phyloP scores from a whole-genome alignment of 169 alveolate genomes.

The Eimeria necatrix region DNA sequence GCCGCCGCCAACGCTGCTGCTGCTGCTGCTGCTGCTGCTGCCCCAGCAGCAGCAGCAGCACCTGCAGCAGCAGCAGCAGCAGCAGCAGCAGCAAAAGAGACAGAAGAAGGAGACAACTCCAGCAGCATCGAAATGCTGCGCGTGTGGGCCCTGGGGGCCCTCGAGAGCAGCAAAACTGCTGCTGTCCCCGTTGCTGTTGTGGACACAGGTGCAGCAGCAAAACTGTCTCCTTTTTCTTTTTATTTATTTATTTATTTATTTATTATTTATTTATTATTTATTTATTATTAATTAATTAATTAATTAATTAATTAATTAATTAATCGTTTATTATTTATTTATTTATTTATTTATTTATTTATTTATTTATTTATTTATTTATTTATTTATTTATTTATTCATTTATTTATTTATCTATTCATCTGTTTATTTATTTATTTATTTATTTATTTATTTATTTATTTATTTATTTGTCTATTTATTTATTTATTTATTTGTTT shows the following conservation, averaged over 20 bases:
- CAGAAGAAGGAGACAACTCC: background rate
- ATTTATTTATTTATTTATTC: too few relatives aligned
- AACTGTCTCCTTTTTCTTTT: background rate
- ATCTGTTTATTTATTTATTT: too few relatives aligned
- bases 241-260: background rate
- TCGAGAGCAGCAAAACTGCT: background rate
- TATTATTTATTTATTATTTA: too few relatives aligned
- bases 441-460: background rate
- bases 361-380: background rate
- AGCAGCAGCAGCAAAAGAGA: background rate
- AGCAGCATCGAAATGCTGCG: constrained; percentile 52
- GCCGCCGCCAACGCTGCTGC: background rate
- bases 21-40: background rate
- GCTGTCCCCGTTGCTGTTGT: constrained; percentile 69
- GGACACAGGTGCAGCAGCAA: constrained; percentile 26
- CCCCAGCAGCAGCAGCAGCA: background rate
- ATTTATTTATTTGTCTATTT: too few relatives aligned
- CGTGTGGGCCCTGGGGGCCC: constrained; percentile 14
- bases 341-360: background rate
- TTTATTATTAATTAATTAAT: too few relatives aligned
- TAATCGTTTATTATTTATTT: background rate
- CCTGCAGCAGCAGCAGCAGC: too few relatives aligned
- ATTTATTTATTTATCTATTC: too few relatives aligned
- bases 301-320: too few relatives aligned
- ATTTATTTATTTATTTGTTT: too few relatives aligned